A percentile compares a stretch with the other conserved stretches of the same genome.
Conservation (phyloP, 2,329 filamentous ascomycete species). For the Aciculosporium take region DNA sequence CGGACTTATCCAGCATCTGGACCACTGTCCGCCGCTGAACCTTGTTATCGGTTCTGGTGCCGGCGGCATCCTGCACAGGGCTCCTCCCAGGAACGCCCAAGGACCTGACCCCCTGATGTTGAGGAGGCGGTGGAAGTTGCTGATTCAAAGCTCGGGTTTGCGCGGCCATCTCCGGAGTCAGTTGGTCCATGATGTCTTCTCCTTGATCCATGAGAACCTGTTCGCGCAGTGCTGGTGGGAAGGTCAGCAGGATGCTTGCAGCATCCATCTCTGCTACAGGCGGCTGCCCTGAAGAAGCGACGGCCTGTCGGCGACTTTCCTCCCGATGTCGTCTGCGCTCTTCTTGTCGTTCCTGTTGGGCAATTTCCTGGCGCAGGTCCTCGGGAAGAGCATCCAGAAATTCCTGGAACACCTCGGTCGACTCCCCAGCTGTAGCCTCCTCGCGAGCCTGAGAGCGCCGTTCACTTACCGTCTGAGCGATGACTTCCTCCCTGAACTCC, state of each 20-base stretch:
- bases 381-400: constrained; percentile 87
- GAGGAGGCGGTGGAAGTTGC: constrained; percentile 18
- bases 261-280: constrained; percentile 64
- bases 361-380: constrained; percentile 78
- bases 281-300: constrained; percentile 38
- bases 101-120: constrained; percentile 17
- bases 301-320: constrained; percentile 55
- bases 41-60: constrained; percentile 43
- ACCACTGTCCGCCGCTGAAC: constrained; percentile 66
- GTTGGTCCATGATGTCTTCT: constrained; percentile 67
- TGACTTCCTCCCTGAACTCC: constrained; percentile 88
- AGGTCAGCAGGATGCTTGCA: constrained; percentile 80
- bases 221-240: constrained; percentile 71
- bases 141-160: constrained; percentile 62
- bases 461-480: constrained; percentile 76
- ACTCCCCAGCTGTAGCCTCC: constrained; percentile 54
- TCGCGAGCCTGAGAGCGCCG: constrained; percentile 64
- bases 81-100: constrained; percentile 13
- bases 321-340: constrained; percentile 79
- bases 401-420: constrained; percentile 76
- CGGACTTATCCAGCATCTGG: constrained; percentile 93
- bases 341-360: constrained; percentile 80
- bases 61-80: constrained; percentile 10
- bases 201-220: constrained; percentile 86
- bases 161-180: constrained; percentile 74